These are phyloP conservation scores for Mycena sp. DNA, from an alignment of 1,284 basidiomycete genomes.

Conservation along the genomic window DNA sequence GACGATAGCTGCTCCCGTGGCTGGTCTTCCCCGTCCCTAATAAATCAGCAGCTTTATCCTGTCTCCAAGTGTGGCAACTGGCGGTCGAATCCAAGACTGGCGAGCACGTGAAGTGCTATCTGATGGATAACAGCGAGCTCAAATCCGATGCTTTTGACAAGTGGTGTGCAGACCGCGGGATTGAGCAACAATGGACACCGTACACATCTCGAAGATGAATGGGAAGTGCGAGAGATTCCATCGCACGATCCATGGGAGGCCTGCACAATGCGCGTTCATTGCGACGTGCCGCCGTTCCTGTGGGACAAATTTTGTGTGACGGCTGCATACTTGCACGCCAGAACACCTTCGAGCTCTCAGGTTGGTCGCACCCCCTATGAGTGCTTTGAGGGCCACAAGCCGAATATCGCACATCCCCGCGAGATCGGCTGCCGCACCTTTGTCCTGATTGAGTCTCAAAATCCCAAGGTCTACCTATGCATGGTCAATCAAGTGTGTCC, in stretches of 20 bases:
- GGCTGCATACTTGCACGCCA: conserved; percentile 24
- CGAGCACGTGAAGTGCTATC: conserved; percentile 23
- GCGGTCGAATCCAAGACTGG: conserved; percentile 27
- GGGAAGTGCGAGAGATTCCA: conserved; percentile 35
- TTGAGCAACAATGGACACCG: conserved; percentile 18
- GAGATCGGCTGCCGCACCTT: conserved; percentile 38
- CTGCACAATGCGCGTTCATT: conserved; percentile 10
- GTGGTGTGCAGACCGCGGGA: conserved; percentile 31
- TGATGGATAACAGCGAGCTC: conserved; percentile 44
- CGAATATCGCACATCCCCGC: conserved; percentile 34
- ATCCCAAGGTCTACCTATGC: conserved; percentile 25
- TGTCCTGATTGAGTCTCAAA: conserved; percentile 30
- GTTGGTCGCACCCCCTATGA: conserved; percentile 34
- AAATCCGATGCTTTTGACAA: conserved; percentile 33
- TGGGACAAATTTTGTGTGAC: conserved; percentile 33
- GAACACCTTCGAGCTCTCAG: conserved; percentile 13
- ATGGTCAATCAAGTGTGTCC: conserved; percentile 34
- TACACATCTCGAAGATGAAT: conserved; percentile 22
- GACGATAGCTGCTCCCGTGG: conserved; percentile 40
- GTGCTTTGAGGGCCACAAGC: conserved; percentile 33
- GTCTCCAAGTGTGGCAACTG: conserved; percentile 37
- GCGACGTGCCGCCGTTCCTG: conserved; percentile 18
- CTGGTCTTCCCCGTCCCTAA: conserved; percentile 40
- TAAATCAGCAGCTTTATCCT: conserved; percentile 36
- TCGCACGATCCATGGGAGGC: conserved; percentile 21